phyloP scores from a whole-genome alignment of 1,139 yeast genomes.

The Nadsonia commutata region DNA sequence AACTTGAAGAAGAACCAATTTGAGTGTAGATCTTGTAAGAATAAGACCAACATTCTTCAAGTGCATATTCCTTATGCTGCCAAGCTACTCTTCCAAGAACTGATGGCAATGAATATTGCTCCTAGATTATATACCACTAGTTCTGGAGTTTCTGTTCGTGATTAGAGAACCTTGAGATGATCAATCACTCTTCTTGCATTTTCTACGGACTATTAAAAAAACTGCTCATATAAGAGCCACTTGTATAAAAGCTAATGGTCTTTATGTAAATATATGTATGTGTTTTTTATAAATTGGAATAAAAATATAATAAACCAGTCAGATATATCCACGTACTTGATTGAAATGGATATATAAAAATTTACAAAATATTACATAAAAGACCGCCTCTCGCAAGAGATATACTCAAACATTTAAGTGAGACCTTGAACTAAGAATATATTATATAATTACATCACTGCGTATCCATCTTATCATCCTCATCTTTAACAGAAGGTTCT shows the following conservation, averaged over 20 bases:
- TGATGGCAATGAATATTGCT: constrained; percentile 94
- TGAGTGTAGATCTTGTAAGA: constrained; percentile 96
- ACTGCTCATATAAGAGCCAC: neutral
- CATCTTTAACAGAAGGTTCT: constrained; percentile 4
- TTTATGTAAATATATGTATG: neutral
- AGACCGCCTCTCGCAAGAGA: too few species aligned
- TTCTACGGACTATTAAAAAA: neutral
- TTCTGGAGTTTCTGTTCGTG: constrained; percentile 24
- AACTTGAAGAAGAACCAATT: constrained; percentile 92
- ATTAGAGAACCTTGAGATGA: constrained; percentile 6
- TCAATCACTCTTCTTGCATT: neutral
- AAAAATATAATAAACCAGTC: neutral
- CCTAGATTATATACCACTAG: constrained; percentile 30
- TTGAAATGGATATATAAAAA: neutral
- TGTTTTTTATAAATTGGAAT: neutral
- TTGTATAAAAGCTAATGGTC: neutral
- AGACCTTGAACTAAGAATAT: neutral
- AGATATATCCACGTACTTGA: neutral
- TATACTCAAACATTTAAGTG: neutral
- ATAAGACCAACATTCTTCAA: constrained; percentile 95
- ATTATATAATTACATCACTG: neutral
- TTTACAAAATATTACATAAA: too few species aligned
- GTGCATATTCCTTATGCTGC: constrained; percentile 97
- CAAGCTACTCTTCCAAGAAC: constrained; percentile 87
- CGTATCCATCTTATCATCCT: constrained; percentile 12